Evolutionary conservation across 176 grass and related monocot genomes (phyloP).

Genomic region (Triticum dicoccoides): DNA sequence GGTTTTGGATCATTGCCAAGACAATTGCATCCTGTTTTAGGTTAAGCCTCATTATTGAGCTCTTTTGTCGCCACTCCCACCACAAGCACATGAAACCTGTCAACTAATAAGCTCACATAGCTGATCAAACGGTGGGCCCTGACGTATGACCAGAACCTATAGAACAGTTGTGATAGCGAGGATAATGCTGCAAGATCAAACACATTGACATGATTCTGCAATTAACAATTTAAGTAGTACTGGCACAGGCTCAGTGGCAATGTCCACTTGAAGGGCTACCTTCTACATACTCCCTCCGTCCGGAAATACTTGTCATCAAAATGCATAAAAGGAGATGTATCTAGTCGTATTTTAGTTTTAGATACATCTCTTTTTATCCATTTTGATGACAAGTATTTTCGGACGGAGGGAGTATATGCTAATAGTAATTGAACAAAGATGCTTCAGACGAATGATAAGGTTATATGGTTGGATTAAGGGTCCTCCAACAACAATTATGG

Average conservation of each 20-base stretch:
- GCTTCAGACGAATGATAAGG: conserved; percentile 4
- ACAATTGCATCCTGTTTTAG: background rate
- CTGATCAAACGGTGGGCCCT: conserved; percentile 24
- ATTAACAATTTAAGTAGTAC: conserved; percentile 6
- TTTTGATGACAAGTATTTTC: too few relatives aligned
- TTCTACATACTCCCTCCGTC: too few relatives aligned
- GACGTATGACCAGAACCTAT: conserved; percentile 30
- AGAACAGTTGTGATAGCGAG: background rate
- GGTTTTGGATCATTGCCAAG: background rate
- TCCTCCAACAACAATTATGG: background rate
- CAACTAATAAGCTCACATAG: conserved; percentile 2
- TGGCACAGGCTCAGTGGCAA: background rate
- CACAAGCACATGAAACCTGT: background rate
- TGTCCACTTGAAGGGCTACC: background rate
- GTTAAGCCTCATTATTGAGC: conserved; percentile 21
- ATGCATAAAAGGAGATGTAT: too few relatives aligned
- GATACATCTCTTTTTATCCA: too few relatives aligned
- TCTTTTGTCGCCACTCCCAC: background rate
- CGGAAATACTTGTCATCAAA: too few relatives aligned
- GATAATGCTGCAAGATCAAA: conserved; percentile 38
- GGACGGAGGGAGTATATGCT: background rate
- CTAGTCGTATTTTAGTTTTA: too few relatives aligned
- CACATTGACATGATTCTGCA: conserved; percentile 6
- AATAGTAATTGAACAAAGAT: conserved; percentile 15
- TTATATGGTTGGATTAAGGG: conserved; percentile 12